Evolutionary conservation across 495 filamentous ascomycete species (phyloP), one percentile per base, ranked within the genome.

Genomic region (Aspergillus saccharolyticus): DNA sequence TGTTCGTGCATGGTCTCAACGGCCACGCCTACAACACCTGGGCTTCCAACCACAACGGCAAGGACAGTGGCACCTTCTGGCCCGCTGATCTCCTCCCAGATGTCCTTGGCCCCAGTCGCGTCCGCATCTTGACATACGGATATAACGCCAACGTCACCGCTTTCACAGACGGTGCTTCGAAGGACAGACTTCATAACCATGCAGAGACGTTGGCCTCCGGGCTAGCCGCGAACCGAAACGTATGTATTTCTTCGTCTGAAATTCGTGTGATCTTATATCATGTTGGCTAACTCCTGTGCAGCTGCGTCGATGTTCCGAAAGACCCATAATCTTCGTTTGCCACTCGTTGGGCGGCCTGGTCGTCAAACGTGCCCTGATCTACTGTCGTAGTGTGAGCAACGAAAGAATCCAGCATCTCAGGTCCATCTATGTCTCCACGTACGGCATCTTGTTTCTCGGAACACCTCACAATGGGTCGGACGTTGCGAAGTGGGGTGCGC

Each of bases 401-500:
- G 82, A 84, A 53, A 82, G 87, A 61, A 85, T 85, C 17, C 82
- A 89, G 63, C 84, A 90, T 59, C 77, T 89, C 5, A 83, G 90
- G 22, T 90, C 88, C 5, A 84, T 96, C 21, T 91, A 83, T 60
- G 85, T 92, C 9, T 91, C 89, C 2, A 93, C 90, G 0, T 96
- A 87, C 56, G 90, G 88, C 18, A 85, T 95, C 25, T 78, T 96
- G 20, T 96, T 96, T 65, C 78, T 96, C 28, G 90, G 90, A 18
- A 95, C 90, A n/a, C 90, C 90, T 9, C 90, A 96, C 65, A 85
- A 82, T 46, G 90, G 90, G 0, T 83, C 89, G 3, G 86, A 89
- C 59, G 65, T 88, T 15, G 90, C 90, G 8, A 82, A 83, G 70
- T 92, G 88, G 89, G 89, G 88, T 3, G 74, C 81, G 9, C 75